A percentile compares a stretch with the other conserved stretches of the same genome.
Conservation (phyloP, 495 filamentous ascomycete genomes). For the Platismatia glauca region DNA sequence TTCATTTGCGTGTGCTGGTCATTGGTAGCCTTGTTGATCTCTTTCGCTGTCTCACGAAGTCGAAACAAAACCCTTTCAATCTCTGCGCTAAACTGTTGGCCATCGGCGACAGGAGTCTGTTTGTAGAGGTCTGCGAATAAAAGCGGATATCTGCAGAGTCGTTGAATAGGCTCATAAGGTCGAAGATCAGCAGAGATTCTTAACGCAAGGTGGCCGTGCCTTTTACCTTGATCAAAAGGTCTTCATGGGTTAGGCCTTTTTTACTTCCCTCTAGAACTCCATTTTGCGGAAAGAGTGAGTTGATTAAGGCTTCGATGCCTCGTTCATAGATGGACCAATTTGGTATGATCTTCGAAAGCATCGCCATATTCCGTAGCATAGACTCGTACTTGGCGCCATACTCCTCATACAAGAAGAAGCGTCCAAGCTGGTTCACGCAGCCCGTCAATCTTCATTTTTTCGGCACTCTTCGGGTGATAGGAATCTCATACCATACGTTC, state of each 20-base stretch:
- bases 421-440: conserved; percentile 49
- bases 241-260: conserved; percentile 69
- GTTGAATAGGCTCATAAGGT: conserved; percentile 69
- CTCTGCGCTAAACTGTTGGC: conserved; percentile 67
- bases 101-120: conserved; percentile 74
- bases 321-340: conserved; percentile 76
- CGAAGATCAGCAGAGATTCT: not conserved
- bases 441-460: not conserved
- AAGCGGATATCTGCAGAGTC: conserved; percentile 86
- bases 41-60: conserved; percentile 59
- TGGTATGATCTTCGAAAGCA: conserved; percentile 56
- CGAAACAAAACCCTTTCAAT: conserved; percentile 64
- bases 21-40: conserved; percentile 71
- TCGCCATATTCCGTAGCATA: conserved; percentile 66
- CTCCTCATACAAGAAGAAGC: conserved; percentile 78
- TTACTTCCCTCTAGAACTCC: conserved; percentile 51
- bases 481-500: conserved; percentile 52
- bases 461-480: not conserved
- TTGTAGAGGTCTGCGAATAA: conserved; percentile 75
- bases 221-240: conserved; percentile 81
- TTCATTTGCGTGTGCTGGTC: conserved; percentile 40
- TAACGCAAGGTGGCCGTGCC: not conserved
- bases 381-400: conserved; percentile 81
- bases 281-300: conserved; percentile 63
- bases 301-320: conserved; percentile 78